A percentile compares a stretch with the other conserved stretches of the same genome.
Evolutionary conservation across 73 alveolate genomes (phyloP).

Genomic region (Paramecium bursaria): DNA sequence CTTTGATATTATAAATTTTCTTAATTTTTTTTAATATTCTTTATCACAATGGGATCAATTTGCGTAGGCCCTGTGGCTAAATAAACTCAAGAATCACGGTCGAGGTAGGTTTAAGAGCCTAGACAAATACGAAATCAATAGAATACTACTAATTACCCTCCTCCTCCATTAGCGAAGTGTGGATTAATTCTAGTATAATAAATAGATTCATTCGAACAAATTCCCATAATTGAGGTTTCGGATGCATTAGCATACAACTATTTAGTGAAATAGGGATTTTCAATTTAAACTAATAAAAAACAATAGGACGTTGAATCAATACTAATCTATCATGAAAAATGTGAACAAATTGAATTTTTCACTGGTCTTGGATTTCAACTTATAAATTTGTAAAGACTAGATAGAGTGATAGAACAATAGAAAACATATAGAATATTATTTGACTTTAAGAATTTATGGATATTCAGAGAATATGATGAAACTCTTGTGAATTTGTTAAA

Average conservation of each 20-base stretch:
- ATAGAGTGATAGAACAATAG: conserved; percentile 10
- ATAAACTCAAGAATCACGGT: too few relatives aligned
- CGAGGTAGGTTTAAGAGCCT: too few relatives aligned
- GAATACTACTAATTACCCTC: too few relatives aligned
- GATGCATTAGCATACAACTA: conserved; percentile 46
- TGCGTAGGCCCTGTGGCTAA: too few relatives aligned
- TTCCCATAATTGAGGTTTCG: conserved; percentile 27
- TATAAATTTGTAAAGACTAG: conserved; percentile 6
- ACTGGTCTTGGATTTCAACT: conserved; percentile 20
- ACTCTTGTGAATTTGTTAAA: background rate
- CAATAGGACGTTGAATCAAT: background rate
- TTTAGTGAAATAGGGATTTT: conserved; percentile 26
- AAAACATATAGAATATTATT: background rate
- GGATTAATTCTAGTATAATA: too few relatives aligned
- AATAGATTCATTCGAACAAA: background rate
- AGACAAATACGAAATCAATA: too few relatives aligned
- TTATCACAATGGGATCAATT: too few relatives aligned
- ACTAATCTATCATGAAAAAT: conserved; percentile 8
- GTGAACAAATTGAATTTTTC: background rate
- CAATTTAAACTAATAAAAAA: background rate
- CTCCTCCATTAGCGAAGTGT: too few relatives aligned
- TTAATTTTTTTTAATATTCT: too few relatives aligned
- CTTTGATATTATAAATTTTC: too few relatives aligned
- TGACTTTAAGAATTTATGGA: conserved; percentile 26
- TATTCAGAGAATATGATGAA: conserved; percentile 38